Percentiles rank a stretch among this genome's conserved stretches.
Evolutionary conservation across 2,329 filamentous ascomycete genomes (phyloP).

Genomic region (Ophiostoma ips): DNA sequence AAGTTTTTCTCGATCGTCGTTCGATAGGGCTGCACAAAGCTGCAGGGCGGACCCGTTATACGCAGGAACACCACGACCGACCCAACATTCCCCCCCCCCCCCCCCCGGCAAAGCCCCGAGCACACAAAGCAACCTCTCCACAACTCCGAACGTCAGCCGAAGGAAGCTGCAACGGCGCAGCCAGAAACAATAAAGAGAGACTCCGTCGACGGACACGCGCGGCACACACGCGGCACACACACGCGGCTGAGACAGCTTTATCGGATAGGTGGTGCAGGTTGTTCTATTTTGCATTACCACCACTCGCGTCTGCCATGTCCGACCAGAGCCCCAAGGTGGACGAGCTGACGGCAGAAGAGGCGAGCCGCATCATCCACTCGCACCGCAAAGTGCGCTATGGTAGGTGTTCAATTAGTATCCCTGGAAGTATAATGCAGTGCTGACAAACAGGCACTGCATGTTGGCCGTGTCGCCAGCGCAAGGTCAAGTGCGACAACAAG

Average conservation of each 20-base stretch:
- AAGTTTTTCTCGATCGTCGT: no score
- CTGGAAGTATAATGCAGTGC: background rate
- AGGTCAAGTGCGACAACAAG: slow-evolving; percentile 57
- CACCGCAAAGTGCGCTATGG: slow-evolving; percentile 56
- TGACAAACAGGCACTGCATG: slow-evolving; percentile 42
- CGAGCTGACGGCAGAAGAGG: slow-evolving; percentile 50
- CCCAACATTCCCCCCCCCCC: background rate
- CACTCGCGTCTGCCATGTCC: slow-evolving; percentile 23
- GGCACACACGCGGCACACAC: no score
- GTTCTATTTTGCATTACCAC: background rate
- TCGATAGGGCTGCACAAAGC: background rate
- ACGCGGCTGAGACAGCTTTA: no score
- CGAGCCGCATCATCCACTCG: slow-evolving; percentile 54
- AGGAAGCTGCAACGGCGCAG: no score
- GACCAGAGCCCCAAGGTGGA: slow-evolving; percentile 35
- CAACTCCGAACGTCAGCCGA: background rate
- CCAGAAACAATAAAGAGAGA: no score
- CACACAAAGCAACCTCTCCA: background rate
- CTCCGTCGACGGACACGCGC: no score
- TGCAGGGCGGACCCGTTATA: no score
- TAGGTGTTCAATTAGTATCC: slow-evolving; percentile 24
- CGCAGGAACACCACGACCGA: no score
- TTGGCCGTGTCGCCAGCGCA: slow-evolving; percentile 53
- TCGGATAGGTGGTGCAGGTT: no score
- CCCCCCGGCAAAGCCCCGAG: background rate